These are phyloP conservation scores for Mortierella polycephala DNA, from an alignment of 371 early-diverging fungal genomes.

Conservation along the genomic window DNA sequence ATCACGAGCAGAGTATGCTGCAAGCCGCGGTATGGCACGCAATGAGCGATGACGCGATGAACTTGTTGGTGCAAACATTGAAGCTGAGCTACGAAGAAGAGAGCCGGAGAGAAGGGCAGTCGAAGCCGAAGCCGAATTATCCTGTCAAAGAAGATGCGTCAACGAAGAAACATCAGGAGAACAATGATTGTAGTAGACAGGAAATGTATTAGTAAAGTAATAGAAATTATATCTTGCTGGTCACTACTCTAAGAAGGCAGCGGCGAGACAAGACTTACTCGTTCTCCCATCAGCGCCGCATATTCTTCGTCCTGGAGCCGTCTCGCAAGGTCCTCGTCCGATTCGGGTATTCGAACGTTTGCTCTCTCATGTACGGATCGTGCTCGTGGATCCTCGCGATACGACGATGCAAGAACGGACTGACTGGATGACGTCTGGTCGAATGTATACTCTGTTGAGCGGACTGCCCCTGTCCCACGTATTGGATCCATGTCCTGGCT, in stretches of 20 bases:
- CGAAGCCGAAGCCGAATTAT: neutral
- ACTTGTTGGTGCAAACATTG: too few species aligned
- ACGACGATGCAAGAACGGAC: neutral
- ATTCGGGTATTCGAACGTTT: neutral
- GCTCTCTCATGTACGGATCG: neutral
- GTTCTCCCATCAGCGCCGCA: constrained; percentile 17
- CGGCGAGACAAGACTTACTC: constrained; percentile 33
- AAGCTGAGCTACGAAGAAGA: too few species aligned
- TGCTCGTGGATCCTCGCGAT: neutral
- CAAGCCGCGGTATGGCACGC: too few species aligned
- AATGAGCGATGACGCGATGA: too few species aligned
- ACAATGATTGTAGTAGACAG: neutral
- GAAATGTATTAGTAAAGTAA: constrained; percentile 10
- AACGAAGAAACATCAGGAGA: neutral
- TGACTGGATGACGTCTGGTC: neutral
- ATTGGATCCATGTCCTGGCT: too few species aligned
- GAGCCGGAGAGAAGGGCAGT: neutral
- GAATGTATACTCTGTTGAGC: neutral
- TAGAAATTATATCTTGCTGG: constrained; percentile 2
- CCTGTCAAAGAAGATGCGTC: neutral
- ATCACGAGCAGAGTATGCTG: too few species aligned
- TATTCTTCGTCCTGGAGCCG: constrained; percentile 33
- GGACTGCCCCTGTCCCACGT: neutral
- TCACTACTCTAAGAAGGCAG: constrained; percentile 25
- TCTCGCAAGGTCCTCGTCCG: constrained; percentile 22